Percentiles rank a stretch among this genome's conserved stretches.
phyloP scores from a whole-genome alignment of 2,329 filamentous ascomycete species.

The Ophiostoma sp. region DNA sequence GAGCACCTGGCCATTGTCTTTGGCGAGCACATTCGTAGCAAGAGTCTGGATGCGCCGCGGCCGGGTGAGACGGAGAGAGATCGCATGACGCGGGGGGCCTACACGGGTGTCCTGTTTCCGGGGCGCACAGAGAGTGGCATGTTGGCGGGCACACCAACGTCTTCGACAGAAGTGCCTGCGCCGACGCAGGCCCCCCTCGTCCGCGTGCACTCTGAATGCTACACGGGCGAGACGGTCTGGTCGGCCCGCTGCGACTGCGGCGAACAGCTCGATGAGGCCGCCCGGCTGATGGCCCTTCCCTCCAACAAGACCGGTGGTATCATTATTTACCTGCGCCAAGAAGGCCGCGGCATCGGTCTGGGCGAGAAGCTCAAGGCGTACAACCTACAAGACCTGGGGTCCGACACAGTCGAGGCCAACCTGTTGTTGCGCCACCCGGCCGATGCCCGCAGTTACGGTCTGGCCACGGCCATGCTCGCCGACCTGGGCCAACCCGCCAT shows the following conservation, averaged over 20 bases:
- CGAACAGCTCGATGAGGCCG: constrained; percentile 95
- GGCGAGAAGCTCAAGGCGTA: constrained; percentile 97
- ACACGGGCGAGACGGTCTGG: constrained; percentile 98
- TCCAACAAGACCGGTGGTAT: constrained; percentile 70
- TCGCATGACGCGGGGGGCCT: constrained; percentile 91
- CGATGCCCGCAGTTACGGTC: constrained; percentile 88
- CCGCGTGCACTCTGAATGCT: constrained; percentile 96
- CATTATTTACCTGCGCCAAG: constrained; percentile 93
- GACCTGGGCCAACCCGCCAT: constrained; percentile 81
- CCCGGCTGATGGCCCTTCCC: constrained; percentile 82
- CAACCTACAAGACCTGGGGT: constrained; percentile 93
- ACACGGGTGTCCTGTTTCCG: constrained; percentile 82
- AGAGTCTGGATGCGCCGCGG: constrained; percentile 67
- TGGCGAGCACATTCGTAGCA: constrained; percentile 76
- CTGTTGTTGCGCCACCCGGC: constrained; percentile 86
- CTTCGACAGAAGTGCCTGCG: neutral
- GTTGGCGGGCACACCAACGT: constrained; percentile 17
- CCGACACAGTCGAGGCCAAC: constrained; percentile 97
- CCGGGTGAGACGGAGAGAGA: constrained; percentile 83
- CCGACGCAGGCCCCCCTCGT: constrained; percentile 68
- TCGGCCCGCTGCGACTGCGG: constrained; percentile 96
- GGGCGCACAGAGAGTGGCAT: constrained; percentile 76
- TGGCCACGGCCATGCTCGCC: constrained; percentile 92
- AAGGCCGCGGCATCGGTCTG: constrained; percentile 91
- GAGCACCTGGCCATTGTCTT: constrained; percentile 98